These are phyloP conservation scores for Paraleonurus japonicus DNA, from an alignment of 257 asterid genomes.

Conservation along the genomic window DNA sequence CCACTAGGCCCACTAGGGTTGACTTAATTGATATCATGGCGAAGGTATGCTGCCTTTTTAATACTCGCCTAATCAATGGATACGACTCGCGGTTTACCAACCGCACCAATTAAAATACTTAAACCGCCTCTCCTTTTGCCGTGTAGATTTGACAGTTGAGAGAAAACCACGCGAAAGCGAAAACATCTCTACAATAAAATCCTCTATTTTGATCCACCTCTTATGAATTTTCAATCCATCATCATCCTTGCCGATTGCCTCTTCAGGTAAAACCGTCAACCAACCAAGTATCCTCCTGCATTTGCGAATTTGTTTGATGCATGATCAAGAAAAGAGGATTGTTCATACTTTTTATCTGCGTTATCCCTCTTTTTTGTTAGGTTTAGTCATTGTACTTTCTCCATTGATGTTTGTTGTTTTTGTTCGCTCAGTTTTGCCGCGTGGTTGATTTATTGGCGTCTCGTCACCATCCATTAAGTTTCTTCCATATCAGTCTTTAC, in stretches of 20 bases:
- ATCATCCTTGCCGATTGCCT: not conserved
- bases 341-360: not conserved
- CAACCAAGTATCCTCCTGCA: not conserved
- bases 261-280: conserved; percentile 19
- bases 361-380: not conserved
- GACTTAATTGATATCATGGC: not conserved
- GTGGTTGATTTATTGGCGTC: not conserved
- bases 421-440: not conserved
- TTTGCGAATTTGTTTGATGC: conserved; percentile 12
- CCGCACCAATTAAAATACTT: conserved; percentile 23
- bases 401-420: not conserved
- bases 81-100: conserved; percentile 23
- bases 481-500: conserved; percentile 4
- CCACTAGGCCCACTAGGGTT: not conserved
- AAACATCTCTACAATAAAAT: conserved; percentile 9
- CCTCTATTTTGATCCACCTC: not conserved
- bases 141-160: conserved; percentile 23
- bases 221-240: conserved; percentile 6
- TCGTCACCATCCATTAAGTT: not conserved
- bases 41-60: not conserved
- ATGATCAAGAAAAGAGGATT: not conserved
- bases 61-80: not conserved
- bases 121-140: conserved; percentile 14
- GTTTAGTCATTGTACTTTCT: not conserved
- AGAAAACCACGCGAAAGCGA: conserved; percentile 1